Base-by-base conservation (phyloP, 345 rosid species). In the Acer campestre region DNA sequence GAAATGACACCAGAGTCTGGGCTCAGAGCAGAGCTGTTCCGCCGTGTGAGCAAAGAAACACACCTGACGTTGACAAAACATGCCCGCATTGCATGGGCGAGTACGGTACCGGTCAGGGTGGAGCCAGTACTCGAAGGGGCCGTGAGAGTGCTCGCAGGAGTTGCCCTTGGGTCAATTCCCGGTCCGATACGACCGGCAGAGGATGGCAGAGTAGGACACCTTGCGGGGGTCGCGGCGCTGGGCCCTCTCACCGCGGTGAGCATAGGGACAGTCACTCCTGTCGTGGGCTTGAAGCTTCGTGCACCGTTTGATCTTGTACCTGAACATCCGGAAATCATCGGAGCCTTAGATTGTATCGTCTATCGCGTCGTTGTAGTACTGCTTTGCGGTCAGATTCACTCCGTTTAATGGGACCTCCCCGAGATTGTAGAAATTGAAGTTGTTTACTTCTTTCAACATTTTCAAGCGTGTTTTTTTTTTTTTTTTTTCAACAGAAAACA, bases 261-360 rank as follows among this genome's bases (percentile, higher is more conserved):
- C 96, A 80, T 84, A 95, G 2, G 99, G 99, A 68, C 99, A 92
- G 63, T 93, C 92, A 0, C 92, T 95, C 99, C 97, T 93, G 89
- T 95, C 97, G 82, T 93, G 99, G 82, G 92, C 85, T 10, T 90
- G 82, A 27, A 84, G 89, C 42, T 94, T 82, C 1, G 89, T 84
- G 81, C 99, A 95, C 7, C 90, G 82, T 77, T 86, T 89, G 81
- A 95, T 89, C 89, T 93, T 93, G 90, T 86, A 95, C 29, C 85
- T 90, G 75, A 87, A 95, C 93, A 95, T 95, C 59, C 97, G 90
- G 82, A 95, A 95, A 81, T 86, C 90, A 74, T 92, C 94, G 6
- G 92, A 86, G 67, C 85, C 71, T 72, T 87, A 86, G 76, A 86
- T 77, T 7, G 78, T 82, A 58, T 88, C 86, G 23, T 83, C 74